phyloP scores from a whole-genome alignment of 306 rosid genomes.

The Ceratonia siliqua region DNA sequence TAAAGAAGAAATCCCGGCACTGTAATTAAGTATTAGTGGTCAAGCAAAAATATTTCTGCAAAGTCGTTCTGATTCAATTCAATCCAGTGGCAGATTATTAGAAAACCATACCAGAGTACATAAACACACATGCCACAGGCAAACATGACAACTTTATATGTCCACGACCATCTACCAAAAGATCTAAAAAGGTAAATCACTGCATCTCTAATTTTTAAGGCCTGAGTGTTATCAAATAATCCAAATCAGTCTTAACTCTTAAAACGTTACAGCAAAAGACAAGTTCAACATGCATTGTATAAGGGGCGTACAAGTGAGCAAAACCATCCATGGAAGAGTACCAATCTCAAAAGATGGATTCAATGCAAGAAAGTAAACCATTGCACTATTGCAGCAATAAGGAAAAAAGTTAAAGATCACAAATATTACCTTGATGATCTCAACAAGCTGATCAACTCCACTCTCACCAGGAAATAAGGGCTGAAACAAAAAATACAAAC shows the following conservation, averaged over 20 bases:
- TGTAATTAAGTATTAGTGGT: not conserved
- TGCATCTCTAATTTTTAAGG: not conserved
- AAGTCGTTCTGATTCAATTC: no score
- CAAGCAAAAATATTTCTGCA: no score
- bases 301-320: not conserved
- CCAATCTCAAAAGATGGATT: conserved; percentile 8
- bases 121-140: no score
- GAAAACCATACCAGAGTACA: no score
- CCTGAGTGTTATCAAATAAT: not conserved
- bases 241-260: not conserved
- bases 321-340: conserved; percentile 9
- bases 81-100: no score
- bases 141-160: not conserved
- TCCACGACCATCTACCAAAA: not conserved
- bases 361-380: not conserved
- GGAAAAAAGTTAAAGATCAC: not conserved
- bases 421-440: conserved; percentile 79
- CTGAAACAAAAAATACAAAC: conserved; percentile 37
- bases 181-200: not conserved
- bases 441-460: conserved; percentile 95
- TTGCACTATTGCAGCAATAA: not conserved
- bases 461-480: conserved; percentile 95
- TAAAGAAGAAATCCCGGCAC: conserved; percentile 2
- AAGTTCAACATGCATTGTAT: not conserved
- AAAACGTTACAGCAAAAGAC: not conserved